phyloP scores from a whole-genome alignment of 805 yeast genomes.

The Barnettozyma populi region DNA sequence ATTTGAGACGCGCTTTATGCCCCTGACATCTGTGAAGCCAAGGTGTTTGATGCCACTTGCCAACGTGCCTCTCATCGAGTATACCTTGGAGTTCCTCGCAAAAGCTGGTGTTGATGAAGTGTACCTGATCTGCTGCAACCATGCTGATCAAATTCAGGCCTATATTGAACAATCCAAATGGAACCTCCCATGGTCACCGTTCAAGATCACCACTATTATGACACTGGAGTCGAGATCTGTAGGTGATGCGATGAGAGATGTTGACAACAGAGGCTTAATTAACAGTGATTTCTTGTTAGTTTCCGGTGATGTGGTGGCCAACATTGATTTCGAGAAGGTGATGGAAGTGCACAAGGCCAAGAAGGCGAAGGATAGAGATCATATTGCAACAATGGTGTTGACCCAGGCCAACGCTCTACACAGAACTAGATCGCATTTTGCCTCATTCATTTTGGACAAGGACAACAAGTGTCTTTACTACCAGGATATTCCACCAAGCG shows the following conservation, averaged over 20 bases:
- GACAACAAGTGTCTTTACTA: slow-evolving; percentile 75
- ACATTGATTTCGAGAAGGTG: slow-evolving; percentile 72
- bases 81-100: slow-evolving; percentile 90
- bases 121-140: slow-evolving; percentile 82
- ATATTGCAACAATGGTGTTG: slow-evolving; percentile 90
- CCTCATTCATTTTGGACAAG: slow-evolving; percentile 76
- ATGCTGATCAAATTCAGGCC: slow-evolving; percentile 80
- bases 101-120: slow-evolving; percentile 88
- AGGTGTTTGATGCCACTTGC: slow-evolving; percentile 90
- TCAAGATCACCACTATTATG: slow-evolving; percentile 70
- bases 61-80: slow-evolving; percentile 89
- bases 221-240: slow-evolving; percentile 85
- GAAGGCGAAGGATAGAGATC: slow-evolving; percentile 75
- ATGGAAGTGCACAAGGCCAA: slow-evolving; percentile 68
- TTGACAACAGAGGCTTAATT: slow-evolving; percentile 85
- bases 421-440: slow-evolving; percentile 73
- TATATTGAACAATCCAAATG: slow-evolving; percentile 75
- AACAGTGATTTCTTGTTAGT: slow-evolving; percentile 86
- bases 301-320: slow-evolving; percentile 94
- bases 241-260: slow-evolving; percentile 96
- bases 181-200: slow-evolving; percentile 68
- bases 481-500: slow-evolving; percentile 61
- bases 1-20: slow-evolving; percentile 88
- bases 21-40: slow-evolving; percentile 79
- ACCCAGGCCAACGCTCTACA: slow-evolving; percentile 81